Evolutionary conservation across 345 rosid species (phyloP).

Genomic region (Syzygium aqueum): DNA sequence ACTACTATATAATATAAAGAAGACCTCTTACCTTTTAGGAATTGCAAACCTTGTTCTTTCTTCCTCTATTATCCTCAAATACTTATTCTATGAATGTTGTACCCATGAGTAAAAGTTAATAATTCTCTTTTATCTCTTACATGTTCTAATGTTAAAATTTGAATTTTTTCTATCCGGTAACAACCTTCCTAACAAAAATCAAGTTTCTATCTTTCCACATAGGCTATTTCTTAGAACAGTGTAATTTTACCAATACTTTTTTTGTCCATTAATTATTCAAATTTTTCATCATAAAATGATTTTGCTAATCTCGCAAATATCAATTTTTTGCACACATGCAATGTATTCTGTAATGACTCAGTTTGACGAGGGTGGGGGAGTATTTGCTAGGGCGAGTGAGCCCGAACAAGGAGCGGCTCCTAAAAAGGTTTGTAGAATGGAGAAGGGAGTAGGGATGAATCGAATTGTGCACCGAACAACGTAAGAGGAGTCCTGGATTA

Average conservation of each 20-base stretch:
- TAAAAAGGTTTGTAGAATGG: too few relatives aligned
- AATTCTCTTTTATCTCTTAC: not conserved
- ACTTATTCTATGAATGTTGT: not conserved
- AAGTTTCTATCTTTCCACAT: not conserved
- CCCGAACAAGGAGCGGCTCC: not conserved
- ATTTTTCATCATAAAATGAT: not conserved
- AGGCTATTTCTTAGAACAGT: not conserved
- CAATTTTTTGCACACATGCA: not conserved
- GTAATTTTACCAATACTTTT: not conserved
- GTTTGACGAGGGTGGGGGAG: too few relatives aligned
- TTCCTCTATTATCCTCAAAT: not conserved
- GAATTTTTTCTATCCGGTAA: not conserved
- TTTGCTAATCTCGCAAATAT: not conserved
- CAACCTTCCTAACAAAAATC: not conserved
- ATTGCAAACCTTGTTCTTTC: not conserved
- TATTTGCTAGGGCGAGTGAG: not conserved
- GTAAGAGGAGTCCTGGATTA: rapidly evolving
- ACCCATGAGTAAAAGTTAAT: not conserved
- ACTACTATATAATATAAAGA: not conserved
- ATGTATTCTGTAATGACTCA: not conserved
- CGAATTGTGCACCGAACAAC: rapidly evolving
- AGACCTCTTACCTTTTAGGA: not conserved
- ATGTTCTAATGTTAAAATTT: not conserved
- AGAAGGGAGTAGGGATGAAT: not conserved
- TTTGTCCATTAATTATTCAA: not conserved